phyloP scores from a whole-genome alignment of 2,329 filamentous ascomycete species.

The Lecanicillium sp. region DNA sequence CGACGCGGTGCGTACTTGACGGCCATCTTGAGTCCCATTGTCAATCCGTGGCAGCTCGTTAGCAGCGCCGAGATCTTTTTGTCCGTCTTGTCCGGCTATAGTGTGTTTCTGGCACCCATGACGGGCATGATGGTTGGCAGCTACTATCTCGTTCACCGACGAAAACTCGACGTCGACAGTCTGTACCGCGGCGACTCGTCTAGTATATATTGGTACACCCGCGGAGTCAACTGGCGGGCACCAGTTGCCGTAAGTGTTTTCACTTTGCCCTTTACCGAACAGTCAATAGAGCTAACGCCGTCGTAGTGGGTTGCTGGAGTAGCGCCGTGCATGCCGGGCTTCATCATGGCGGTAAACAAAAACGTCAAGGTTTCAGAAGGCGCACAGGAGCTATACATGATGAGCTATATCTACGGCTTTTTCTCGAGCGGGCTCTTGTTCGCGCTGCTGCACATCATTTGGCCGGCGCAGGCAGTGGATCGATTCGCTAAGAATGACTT shows the following conservation, averaged over 20 bases:
- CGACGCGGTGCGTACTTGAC: constrained; percentile 28
- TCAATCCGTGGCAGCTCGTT: constrained; percentile 30
- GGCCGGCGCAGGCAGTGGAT: constrained; percentile 20
- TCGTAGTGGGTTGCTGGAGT: constrained; percentile 30
- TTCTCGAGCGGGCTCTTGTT: constrained; percentile 24
- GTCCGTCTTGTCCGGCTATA: constrained; percentile 26
- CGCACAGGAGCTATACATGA: constrained; percentile 28
- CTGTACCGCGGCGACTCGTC: constrained; percentile 21
- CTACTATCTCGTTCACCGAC: constrained; percentile 23
- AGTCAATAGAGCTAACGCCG: too few relatives aligned
- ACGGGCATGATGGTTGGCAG: constrained; percentile 29
- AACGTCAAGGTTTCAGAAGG: constrained; percentile 24
- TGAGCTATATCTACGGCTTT: constrained; percentile 31
- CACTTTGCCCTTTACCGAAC: not conserved
- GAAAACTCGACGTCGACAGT: constrained; percentile 27
- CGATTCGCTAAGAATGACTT: constrained; percentile 18
- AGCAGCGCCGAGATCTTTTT: constrained; percentile 27
- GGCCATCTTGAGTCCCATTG: constrained; percentile 24
- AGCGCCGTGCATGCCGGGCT: constrained; percentile 31
- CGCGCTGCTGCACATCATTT: constrained; percentile 19
- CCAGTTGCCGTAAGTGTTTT: constrained; percentile 25
- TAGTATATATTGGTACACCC: constrained; percentile 31
- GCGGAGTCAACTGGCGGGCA: constrained; percentile 32
- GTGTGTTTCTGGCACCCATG: constrained; percentile 30
- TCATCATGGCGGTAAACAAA: constrained; percentile 29